Base-by-base conservation (phyloP, 345 rosid genomes). In the Salix purpurea region DNA sequence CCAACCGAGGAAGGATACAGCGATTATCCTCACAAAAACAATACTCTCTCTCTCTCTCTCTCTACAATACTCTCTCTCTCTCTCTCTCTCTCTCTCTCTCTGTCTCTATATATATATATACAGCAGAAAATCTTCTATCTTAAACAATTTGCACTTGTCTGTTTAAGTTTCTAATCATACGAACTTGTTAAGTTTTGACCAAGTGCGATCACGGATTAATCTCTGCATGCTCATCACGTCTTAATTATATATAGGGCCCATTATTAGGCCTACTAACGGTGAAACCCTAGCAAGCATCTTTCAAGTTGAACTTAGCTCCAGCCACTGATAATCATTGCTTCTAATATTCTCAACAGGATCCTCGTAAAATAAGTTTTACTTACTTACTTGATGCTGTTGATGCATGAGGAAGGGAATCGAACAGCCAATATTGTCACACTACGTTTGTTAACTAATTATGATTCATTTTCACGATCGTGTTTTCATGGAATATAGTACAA, bases 191-290 rank as follows among this genome's bases (percentile, higher is more conserved):
- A 80, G 76, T 66, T 84, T 82, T 86, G 81, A 84, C 82, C 34
- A 15, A 54, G 67, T 16, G 36, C 23, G 23, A 54, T 36, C 28
- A 30, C 39, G 65, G 37, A 61, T 9, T 64, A 66, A 26, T 28
- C 23, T 67, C 1, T 79, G 82, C 86, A 80, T 84, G 84, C 87
- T 77, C 42, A 73, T 78, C 83, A 78, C 81, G 87, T 82, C 74
- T 69, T 32, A 75, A 66, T 69, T 7, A 69, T 36, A 32, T 32
- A 37, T 37, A 74, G 74, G 78, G 0, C 36, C 36, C 18, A 74
- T 74, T 48, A 79, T 74, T 62, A 74, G 67, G 71, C 50, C 82
- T 74, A 79, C 54, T 37, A 50, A 28, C 32, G n/a, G 62, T 24
- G 65, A 9, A 48, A 39, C 18, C 70, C 7, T 23, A 44, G 21